Evolutionary conservation across 1,284 basidiomycete species (phyloP), one percentile per base, ranked within the genome.

Genomic region (Leccinum ponderosum): DNA sequence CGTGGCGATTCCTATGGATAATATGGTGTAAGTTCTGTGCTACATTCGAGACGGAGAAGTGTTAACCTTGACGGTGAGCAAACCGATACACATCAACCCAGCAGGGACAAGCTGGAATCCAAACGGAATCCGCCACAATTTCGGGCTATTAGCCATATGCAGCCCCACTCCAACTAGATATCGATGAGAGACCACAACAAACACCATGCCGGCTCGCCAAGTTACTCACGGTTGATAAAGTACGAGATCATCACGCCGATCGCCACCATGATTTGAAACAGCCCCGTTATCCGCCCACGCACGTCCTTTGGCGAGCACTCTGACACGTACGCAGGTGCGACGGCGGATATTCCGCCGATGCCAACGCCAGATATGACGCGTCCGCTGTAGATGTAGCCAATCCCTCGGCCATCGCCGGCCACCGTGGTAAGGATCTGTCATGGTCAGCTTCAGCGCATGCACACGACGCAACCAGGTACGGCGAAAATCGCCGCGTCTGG

Each of bases 261-360:
- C 15, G 87, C 86, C 42, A 93, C 90, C 83, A 93, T 87, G 73
- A 94, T 86, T 71, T 95, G 92, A 81, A 94, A 93, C 29, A 91
- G 69, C 48, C 90, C 88, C 0, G 89, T 89, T 55, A 90, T 87
- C 31, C 88, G 82, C 12, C 89, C 88, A 56, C 87, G 81, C 25
- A 88, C 89, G 31, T 81, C 81, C 71, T 91, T 92, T 5, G 91
- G 91, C 0, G 86, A 83, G 70, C 90, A 92, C 73, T 93, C 91
- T 1, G 88, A 87, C 2, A 93, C 90, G 68, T 85, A 93, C 0
- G 90, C 85, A 8, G 91, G 91, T 8, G 88, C 81, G 2, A 91
- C 86, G 67, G 83, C 82, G 1, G 83, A 84, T 58, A 85, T 84
- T 15, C 77, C 82, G 53, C 84, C 86, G 47, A 87, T 81, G 37